Percentiles rank a stretch among this genome's conserved stretches.
Evolutionary conservation across 441 rosid genomes (phyloP).

Genomic region (Croton laevigatus): DNA sequence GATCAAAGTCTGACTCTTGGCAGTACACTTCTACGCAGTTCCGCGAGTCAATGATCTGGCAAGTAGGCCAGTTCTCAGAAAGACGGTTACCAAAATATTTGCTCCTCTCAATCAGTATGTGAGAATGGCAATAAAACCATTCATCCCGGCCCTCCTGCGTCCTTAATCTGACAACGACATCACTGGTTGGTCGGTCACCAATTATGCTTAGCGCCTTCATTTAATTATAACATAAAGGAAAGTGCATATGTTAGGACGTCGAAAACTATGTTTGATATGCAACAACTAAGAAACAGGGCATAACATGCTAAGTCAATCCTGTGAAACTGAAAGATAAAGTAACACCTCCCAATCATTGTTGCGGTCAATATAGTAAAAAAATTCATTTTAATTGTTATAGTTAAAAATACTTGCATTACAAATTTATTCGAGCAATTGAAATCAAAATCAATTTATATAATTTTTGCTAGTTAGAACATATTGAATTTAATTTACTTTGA

Average conservation of each 20-base stretch:
- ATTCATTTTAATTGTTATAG: too few species aligned
- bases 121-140: constrained; percentile 84
- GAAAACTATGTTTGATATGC: background rate
- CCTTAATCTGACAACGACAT: constrained; percentile 79
- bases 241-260: background rate
- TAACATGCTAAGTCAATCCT: background rate
- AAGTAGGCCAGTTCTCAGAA: constrained; percentile 89
- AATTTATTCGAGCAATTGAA: too few species aligned
- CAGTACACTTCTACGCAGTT: constrained; percentile 85
- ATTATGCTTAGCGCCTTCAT: constrained; percentile 48
- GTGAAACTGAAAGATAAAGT: background rate
- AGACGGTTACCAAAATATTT: constrained; percentile 85
- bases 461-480: too few species aligned
- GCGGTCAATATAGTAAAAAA: too few species aligned
- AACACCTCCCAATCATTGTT: background rate
- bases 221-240: constrained; percentile 25
- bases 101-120: constrained; percentile 61
- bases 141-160: constrained; percentile 83
- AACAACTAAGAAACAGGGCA: background rate
- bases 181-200: constrained; percentile 82
- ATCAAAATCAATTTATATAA: too few species aligned
- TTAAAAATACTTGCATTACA: too few species aligned
- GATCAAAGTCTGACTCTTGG: constrained; percentile 70
- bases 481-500: too few species aligned
- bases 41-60: constrained; percentile 90